Evolutionary conservation across 306 rosid species (phyloP).

Genomic region (Gastrolobium bilobum): DNA sequence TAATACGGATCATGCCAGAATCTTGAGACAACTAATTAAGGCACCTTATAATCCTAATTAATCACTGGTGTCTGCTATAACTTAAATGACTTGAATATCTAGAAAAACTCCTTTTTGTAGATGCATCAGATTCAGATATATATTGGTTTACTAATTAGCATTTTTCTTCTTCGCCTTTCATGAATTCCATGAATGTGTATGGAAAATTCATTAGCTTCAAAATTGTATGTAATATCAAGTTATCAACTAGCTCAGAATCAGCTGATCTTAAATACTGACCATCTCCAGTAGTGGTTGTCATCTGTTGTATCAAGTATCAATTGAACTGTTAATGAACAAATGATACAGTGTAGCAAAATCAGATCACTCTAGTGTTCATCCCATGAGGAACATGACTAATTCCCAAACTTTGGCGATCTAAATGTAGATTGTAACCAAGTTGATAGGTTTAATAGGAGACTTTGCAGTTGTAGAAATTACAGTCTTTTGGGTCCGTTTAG

Average conservation of each 20-base stretch:
- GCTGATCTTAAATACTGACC: background rate
- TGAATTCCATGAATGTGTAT: background rate
- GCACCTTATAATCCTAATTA: background rate
- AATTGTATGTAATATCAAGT: constrained; percentile 19
- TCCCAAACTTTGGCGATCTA: background rate
- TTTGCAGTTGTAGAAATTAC: constrained; percentile 1
- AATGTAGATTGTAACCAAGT: background rate
- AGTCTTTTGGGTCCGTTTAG: constrained; percentile 13
- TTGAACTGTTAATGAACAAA: constrained; percentile 10
- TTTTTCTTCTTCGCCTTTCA: constrained; percentile 7
- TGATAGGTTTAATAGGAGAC: constrained; percentile 13
- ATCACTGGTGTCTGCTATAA: background rate
- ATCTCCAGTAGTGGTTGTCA: background rate
- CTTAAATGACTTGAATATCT: background rate
- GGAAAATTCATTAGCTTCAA: constrained; percentile 23
- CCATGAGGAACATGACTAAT: constrained; percentile 22
- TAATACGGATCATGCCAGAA: background rate
- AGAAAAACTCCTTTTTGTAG: background rate
- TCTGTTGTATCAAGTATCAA: constrained; percentile 19
- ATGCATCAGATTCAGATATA: background rate
- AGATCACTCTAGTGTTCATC: background rate
- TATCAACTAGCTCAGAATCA: background rate
- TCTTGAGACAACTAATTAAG: background rate
- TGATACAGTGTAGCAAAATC: background rate
- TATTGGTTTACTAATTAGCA: background rate